A percentile compares a stretch with the other conserved stretches of the same genome.
phyloP scores from a whole-genome alignment of 2,329 filamentous ascomycete genomes.

The Apiospora malaysiana region DNA sequence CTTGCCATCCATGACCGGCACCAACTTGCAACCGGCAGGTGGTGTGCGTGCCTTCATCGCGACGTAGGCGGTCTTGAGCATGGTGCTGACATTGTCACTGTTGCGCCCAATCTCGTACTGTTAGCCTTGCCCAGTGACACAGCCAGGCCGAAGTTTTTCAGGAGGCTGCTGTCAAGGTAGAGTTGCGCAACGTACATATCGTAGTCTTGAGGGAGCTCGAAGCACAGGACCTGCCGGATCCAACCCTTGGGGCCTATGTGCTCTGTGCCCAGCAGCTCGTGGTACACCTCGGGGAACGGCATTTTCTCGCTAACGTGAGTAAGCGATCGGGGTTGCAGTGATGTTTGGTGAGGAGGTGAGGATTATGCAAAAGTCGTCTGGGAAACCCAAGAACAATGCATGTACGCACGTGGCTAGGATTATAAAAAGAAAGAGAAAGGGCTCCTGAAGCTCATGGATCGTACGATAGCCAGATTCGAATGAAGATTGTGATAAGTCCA shows the following conservation, averaged over 20 bases:
- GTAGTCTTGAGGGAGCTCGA: slow-evolving; percentile 23
- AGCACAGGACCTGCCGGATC: slow-evolving; percentile 22
- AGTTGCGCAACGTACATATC: slow-evolving; percentile 5
- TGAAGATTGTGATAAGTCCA: too few species aligned
- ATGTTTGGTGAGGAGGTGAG: neutral
- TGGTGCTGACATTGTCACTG: slow-evolving; percentile 21
- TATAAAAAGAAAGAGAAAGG: neutral
- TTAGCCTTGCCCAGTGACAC: neutral
- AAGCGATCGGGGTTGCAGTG: neutral
- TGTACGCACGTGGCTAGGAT: neutral
- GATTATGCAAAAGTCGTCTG: neutral
- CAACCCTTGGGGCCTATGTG: slow-evolving; percentile 25
- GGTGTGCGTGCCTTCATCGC: slow-evolving; percentile 23
- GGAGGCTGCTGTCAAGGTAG: neutral
- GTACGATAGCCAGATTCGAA: neutral
- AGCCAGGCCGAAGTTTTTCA: too few species aligned
- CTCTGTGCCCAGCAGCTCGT: slow-evolving; percentile 21
- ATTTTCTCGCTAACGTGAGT: neutral
- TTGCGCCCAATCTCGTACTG: neutral
- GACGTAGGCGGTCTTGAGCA: slow-evolving; percentile 20
- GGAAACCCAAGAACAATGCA: neutral
- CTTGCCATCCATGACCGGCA: slow-evolving; percentile 15
- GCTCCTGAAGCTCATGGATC: neutral
- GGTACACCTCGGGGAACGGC: neutral
- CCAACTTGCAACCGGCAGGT: slow-evolving; percentile 21